Evolutionary conservation across 345 rosid genomes (phyloP), one percentile per base, ranked within the genome.

Genomic region (Viola odorata): DNA sequence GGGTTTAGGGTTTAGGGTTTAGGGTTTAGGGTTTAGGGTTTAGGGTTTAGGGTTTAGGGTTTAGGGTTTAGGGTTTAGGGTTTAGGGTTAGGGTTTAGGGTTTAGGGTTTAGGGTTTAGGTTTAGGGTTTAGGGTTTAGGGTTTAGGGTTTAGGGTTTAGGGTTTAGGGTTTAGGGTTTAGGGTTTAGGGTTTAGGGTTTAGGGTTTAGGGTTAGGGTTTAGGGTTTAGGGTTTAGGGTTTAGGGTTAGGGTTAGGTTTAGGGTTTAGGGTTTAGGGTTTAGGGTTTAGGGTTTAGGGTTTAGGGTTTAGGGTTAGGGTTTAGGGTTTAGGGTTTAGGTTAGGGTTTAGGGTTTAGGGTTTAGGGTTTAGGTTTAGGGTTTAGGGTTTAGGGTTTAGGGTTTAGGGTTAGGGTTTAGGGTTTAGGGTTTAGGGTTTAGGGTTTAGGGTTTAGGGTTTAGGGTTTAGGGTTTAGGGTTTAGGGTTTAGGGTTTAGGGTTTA

Each of bases 101-200:
- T 57, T 55, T 55, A 57, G 60, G 60, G 60, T 66, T 66, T 67
- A 51, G 64, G 64, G 64, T 67, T 67, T 59, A 39, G 63, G 64
- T 66, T 66, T 59, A 45, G 56, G 53, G 62, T 57, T 55, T 55
- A 57, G 60, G 60, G 60, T 66, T 66, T 67, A 51, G 64, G 64
- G 64, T 67, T 67, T 59, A 39, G 58, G 65, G 66, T 68, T 68
- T 53, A 52, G 71, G 71, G 66, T 59, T 68, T 42, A 32, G 62
- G 62, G 40, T 58, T 58, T 23, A 12, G 71, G 65, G 60, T 68
- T 55, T 53, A 15, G 71, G 71, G 60, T 68, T 68, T 41, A 37
- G 71, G 71, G 53, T 60, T 68, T 42, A 23, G 60, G 71, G 65
- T 16, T 68, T 60, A n/a, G 64, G 64, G 57, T 12, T 67, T 49